Base-by-base conservation (phyloP, 306 rosid genomes). In the Vicia faba region DNA sequence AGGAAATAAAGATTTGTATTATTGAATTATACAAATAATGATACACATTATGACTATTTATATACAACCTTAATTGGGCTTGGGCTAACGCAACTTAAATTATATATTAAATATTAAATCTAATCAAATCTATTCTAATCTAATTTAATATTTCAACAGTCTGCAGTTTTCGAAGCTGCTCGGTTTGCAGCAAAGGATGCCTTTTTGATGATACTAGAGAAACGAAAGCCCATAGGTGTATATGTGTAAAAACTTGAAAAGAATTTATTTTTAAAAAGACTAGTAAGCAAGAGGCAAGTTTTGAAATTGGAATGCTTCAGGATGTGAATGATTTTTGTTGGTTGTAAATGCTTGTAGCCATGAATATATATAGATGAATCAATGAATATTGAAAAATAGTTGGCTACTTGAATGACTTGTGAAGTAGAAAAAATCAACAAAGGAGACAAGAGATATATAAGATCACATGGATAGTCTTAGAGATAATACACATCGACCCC, bases 211-310 rank as follows among this genome's bases (percentile, higher is more conserved):
- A 58, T 59, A 35, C 44, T 3, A 59, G 26, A 64, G 50, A 84
- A 57, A 61, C 50, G 76, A 49, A 78, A 69, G 9, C 71, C 81
- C 84, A 70, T 77, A 31, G 18, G 31, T 45, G 2, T 66, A 0
- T 64, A 25, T 23, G 36, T 39, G 36, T n/a, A n/a, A 11, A 62
- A 43, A 72, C 15, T 25, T 53, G 2, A 51, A 56, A 72, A 62
- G 64, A 72, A 7, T 45, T 19, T 43, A 0, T 15, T 7, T n/a
- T n/a, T n/a, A n/a, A n/a, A n/a, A n/a, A n/a, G n/a, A n/a, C n/a
- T n/a, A n/a, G n/a, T n/a, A n/a, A n/a, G n/a, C n/a, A n/a, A n/a
- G n/a, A n/a, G n/a, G n/a, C n/a, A n/a, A n/a, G n/a, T 28, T 46
- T 49, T 60, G 36, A 46, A 16, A 4, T 45, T 63, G 18, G 5